Base-by-base conservation (phyloP, 352 stramenopile species). In the Elongisporangium prolatum region DNA sequence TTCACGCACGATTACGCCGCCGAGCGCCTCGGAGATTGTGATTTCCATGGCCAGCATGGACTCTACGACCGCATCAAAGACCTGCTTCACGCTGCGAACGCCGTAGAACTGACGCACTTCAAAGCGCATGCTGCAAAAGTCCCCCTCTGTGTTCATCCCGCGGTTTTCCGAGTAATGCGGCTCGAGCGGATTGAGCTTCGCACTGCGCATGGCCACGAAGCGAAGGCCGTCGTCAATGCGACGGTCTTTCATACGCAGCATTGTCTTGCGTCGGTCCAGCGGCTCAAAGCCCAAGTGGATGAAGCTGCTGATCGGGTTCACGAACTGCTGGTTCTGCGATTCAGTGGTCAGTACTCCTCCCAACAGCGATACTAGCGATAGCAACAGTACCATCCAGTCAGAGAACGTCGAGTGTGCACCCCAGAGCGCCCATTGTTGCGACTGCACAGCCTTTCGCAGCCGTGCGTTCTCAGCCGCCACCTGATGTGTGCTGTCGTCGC, bases 11-110 rank as follows among this genome's bases (percentile, higher is more conserved):
- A 63, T 80, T 3, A 80, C 71, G 16, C 77, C 62, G 2, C 63
- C 66, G 20, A 77, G 47, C 18, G 56, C 38, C 50, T 76, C 68
- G 2, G 71, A 74, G 16, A 79, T 74, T 17, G 59, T 65, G n/a
- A 79, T 79, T 58, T 79, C 71, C 7, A 76, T 72, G 57, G 75
- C 75, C 20, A 52, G 62, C 54, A 74, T 56, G 54, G 70, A 68
- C 51, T 69, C 74, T 21, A 70, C 52, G 21, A 79, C 54, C 5
- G 65, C 71, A 4, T 76, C 59, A 52, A 60, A 76, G 11, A 79
- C 68, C 37, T 71, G 63, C n/a, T 21, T 54, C 11, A 78, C 10
- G 4, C 67, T 73, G 24, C 56, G 44, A 1, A 76, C 68, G 9
- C 52, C 57, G 18, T 47, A 51, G 24, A 79, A 76, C 52, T 69